Evolutionary conservation across 1,284 basidiomycete species (phyloP), one percentile per base, ranked within the genome.

Genomic region (Ganoderma lucidum): DNA sequence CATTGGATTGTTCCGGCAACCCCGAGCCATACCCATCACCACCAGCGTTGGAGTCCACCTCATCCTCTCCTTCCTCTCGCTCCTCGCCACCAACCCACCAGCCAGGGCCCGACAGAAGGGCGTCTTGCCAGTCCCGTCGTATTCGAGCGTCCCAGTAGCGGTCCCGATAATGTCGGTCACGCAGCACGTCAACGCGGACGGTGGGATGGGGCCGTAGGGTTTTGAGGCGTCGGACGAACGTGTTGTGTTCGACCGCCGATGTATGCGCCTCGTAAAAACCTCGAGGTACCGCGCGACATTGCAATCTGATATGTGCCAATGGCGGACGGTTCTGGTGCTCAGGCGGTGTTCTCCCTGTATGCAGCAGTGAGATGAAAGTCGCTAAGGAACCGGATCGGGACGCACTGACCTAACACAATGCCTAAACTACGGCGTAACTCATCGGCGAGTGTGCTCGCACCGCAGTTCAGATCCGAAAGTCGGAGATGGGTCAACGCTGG

Each of bases 71-170:
- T 14, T 65, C 65, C 32, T 62, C 65, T 9, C 3, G 28, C 23
- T 64, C 48, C 30, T 64, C 65, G 17, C 62, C 51, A 35, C 45
- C 53, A 8, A 32, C 3, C 69, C 65, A 64, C 48, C 69, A 65
- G 6, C 48, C 53, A 0, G 59, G 60, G 10, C 15, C 23, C 12
- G 51, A 55, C 6, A n/a, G 28, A 2, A 62, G 1, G 32, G 53
- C 35, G 19, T 37, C 51, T 32, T 35, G 3, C 69, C 69, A 67
- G 23, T 62, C 63, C 8, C 44, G 32, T n/a, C 17, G 60, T 44
- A 67, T 62, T n/a, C 65, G 63, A 2, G 17, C 55, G 9, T 48
- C 61, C 69, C 63, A 70, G 42, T 66, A 62, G 35, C 58, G 48
- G 28, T 62, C 41, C 3, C 41, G 12, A 55, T 65, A 58, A 30